These are phyloP conservation scores for Wickerhamiella dianesei DNA, from an alignment of 805 yeast genomes.

Conservation along the genomic window DNA sequence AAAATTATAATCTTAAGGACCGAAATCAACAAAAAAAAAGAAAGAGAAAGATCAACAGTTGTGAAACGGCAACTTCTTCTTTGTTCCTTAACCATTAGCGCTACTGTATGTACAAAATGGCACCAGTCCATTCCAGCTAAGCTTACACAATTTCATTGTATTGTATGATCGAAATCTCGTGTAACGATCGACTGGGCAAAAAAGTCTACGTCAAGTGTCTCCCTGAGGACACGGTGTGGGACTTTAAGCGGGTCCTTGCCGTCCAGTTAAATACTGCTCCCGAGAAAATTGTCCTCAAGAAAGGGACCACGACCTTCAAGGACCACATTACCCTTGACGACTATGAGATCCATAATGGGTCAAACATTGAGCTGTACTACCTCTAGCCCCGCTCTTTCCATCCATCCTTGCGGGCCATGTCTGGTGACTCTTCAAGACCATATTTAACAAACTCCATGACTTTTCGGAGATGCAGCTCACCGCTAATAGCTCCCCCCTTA, in stretches of 20 bases:
- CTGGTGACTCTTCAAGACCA: conserved; percentile 34
- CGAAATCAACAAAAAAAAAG: too few species aligned
- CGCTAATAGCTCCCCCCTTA: conserved; percentile 50
- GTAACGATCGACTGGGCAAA: conserved; percentile 74
- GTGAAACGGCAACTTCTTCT: too few species aligned
- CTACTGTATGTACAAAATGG: too few species aligned
- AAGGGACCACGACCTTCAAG: conserved; percentile 72
- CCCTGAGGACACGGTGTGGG: conserved; percentile 74
- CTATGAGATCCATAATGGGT: conserved; percentile 85
- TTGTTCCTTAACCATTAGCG: too few species aligned
- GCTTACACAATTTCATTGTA: not conserved
- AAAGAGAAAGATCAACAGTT: too few species aligned
- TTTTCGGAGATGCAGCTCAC: conserved; percentile 57
- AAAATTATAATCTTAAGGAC: too few species aligned
- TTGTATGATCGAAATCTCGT: conserved; percentile 42
- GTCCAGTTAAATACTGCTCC: conserved; percentile 68
- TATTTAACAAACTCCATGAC: conserved; percentile 61
- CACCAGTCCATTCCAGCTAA: too few species aligned
- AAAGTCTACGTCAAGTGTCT: conserved; percentile 76
- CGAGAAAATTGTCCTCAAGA: conserved; percentile 56
- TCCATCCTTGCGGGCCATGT: conserved; percentile 19
- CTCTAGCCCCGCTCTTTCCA: conserved; percentile 19
- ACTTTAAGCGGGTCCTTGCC: conserved; percentile 71
- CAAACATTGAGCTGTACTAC: conserved; percentile 64
- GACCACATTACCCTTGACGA: conserved; percentile 89